Base-by-base conservation (phyloP, 148 eudicot genomes). In the Fagopyrum esculentum region DNA sequence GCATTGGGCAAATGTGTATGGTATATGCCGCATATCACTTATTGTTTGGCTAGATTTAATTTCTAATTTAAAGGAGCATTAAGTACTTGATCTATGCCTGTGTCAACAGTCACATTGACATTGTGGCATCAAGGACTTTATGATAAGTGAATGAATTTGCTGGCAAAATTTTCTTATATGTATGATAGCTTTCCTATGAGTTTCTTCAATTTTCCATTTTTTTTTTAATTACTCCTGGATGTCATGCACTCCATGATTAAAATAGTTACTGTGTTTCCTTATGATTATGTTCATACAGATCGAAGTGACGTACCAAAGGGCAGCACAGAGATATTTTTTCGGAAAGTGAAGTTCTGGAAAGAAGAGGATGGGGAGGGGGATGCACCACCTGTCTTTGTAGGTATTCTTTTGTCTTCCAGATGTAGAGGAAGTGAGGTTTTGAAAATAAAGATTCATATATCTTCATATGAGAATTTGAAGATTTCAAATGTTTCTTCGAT, bases 301-400 rank as follows among this genome's bases (percentile, higher is more conserved):
- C 93, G 98, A 7, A 89, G 97, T 74, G 98, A 95, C 84, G 89
- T 95, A 76, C 96, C 89, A 63, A 95, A 92, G 83, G 97, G 96
- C 76, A 88, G 90, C 75, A 91, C 97, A 16, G 97, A 94, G 85
- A 90, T 89, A 69, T 95, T 95, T 84, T 95, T 95, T 72, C 97
- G 96, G 45, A 95, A 90, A 86, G 98, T 95, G 54, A 95, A 92
- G 80, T 95, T 95, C 74, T 95, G 97, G 98, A 95, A 92, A 76
- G 97, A 95, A 82, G 97, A 95, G 83, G 98, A 92, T 78, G 97
- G 92, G 72, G 91, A 89, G 80, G 96, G 87, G 80, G 98, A 95
- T 83, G 98, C 97, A 78, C 98, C 98, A 30, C 97, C 97, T 85
- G 90, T 92, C 81, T 95, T 92, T 92, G 98, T 95, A 89, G 88